Evolutionary conservation across 306 rosid genomes (phyloP).

Genomic region (Malus domestica): ASM211411v1 NC_041795.1:799501-800000

Average conservation of each 20-base stretch:
- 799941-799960: neutral
- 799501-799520: neutral
- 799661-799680: neutral
- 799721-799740: neutral
- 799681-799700: neutral
- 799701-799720: neutral
- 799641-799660: neutral
- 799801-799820: neutral
- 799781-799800: neutral
- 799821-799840: neutral
- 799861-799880: conserved; percentile 16
- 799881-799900: neutral
- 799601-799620: neutral
- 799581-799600: neutral
- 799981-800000: neutral
- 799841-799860: conserved; percentile 59
- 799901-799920: neutral
- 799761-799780: neutral
- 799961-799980: neutral
- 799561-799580: neutral
- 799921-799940: conserved; percentile 1
- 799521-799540: neutral
- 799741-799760: neutral
- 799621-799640: neutral
- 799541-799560: neutral